These are phyloP conservation scores for Straminergon stramineum DNA, from an alignment of 225 moss, liverwort and hornwort species.

Conservation along the genomic window DNA sequence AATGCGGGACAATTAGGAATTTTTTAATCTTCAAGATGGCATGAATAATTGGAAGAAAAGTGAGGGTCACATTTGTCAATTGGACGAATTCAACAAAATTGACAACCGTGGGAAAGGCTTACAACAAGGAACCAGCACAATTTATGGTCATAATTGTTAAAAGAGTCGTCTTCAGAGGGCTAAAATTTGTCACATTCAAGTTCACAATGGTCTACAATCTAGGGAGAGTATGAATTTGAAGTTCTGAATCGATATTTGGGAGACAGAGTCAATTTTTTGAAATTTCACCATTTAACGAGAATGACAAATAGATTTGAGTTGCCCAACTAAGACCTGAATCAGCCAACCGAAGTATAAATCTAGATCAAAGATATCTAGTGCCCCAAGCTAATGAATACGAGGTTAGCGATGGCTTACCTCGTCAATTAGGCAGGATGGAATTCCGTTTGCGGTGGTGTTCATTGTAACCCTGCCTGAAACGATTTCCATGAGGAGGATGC, in stretches of 20 bases:
- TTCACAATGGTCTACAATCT: not conserved
- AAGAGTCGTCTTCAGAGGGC: not conserved
- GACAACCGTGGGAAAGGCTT: not conserved
- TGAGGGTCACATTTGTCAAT: not conserved
- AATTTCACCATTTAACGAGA: not conserved
- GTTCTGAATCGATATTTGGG: not conserved
- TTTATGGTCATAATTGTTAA: too few relatives aligned
- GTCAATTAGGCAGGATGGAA: conserved; percentile 26
- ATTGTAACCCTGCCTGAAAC: conserved; percentile 35
- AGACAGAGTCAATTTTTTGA: not conserved
- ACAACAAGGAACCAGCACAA: not conserved
- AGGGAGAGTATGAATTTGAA: not conserved
- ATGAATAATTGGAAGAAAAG: not conserved
- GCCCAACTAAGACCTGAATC: not conserved
- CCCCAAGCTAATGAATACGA: not conserved
- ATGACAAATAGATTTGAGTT: not conserved
- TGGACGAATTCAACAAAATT: not conserved
- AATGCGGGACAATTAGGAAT: not conserved
- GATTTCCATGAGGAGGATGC: conserved; percentile 40
- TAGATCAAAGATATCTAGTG: not conserved
- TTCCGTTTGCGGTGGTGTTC: conserved; percentile 5
- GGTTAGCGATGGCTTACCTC: conserved; percentile 6
- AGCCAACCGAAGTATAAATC: not conserved
- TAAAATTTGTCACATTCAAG: not conserved
- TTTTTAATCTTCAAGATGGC: not conserved